Evolutionary conservation across 2,329 filamentous ascomycete species (phyloP), one percentile per base, ranked within the genome.

Genomic region (Fusarium sp.): DNA sequence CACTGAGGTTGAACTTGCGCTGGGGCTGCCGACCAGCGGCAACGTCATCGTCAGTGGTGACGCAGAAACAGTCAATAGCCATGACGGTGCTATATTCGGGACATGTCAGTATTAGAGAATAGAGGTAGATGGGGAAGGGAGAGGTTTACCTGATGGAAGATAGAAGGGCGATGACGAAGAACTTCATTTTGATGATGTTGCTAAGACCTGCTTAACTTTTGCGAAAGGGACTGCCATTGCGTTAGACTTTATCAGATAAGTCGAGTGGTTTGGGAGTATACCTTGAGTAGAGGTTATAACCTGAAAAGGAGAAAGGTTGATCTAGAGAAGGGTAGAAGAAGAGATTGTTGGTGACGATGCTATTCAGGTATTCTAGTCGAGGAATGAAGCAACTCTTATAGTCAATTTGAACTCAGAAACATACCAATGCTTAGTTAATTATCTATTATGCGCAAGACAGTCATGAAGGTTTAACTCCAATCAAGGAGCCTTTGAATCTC

Each of bases 261-360:
- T 7, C 2, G 11, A 11, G 1, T 11, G 8, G 2, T 11, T 25
- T 5, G 0, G 5, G 8, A 2, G 1, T 3, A 5, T 35, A 50
- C 31, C 47, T 35, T 25, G 8, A 11, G 2, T 25, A 20, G 3
- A 0, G 31, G 17, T 7, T 36, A 15, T 36, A 25, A 25, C n/a
- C 8, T 50, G 14, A 7, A 17, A 10, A n/a, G 4, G 3, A 13
- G 17, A 1, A 14, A 7, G 9, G 6, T 7, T 18, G 11, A 6
- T 2, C 5, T 14, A 3, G 3, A 13, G 4, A 27, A 5, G 3
- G 3, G 27, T 12, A 0, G 14, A 49, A 22, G 0, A 9, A 25
- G 5, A 25, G 5, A 5, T 50, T 5, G 2, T 25, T 20, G 6
- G 15, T 9, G 13, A 15, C 27, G n/a, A 20, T 36, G 35, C 35